Conservation (phyloP, 352 stramenopile species). For the Globisporangium rhizosaccharum region DNA sequence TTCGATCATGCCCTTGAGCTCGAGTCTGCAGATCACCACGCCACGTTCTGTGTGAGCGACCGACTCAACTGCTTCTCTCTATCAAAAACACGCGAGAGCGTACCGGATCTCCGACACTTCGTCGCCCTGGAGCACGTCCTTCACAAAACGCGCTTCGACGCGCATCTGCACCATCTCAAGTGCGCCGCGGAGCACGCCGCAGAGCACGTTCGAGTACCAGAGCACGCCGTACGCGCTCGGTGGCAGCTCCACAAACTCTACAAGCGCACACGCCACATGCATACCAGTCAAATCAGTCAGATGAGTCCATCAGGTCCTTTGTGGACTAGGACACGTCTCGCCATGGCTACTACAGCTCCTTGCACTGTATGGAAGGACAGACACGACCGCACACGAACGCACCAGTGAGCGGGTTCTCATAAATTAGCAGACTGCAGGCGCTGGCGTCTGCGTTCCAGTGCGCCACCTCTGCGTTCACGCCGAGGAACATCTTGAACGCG, state of each 20-base stretch:
- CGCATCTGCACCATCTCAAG: conserved; percentile 94
- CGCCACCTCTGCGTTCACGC: conserved; percentile 90
- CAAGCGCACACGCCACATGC: neutral
- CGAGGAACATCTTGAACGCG: conserved; percentile 98
- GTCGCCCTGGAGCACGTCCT: conserved; percentile 81
- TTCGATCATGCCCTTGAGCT: conserved; percentile 88
- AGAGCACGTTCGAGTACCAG: conserved; percentile 96
- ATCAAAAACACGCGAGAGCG: neutral
- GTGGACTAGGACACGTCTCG: no score
- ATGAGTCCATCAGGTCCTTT: neutral
- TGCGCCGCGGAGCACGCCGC: conserved; percentile 92
- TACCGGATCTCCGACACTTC: conserved; percentile 84
- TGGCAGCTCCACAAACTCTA: conserved; percentile 89
- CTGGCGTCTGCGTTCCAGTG: conserved; percentile 87
- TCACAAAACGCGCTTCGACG: conserved; percentile 79
- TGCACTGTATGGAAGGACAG: neutral
- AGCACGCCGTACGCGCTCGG: conserved; percentile 85
- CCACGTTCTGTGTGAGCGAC: neutral
- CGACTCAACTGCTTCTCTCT: no score
- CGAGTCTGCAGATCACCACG: conserved; percentile 29
- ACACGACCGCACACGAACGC: neutral
- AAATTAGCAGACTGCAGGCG: conserved; percentile 91
- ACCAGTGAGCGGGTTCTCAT: conserved; percentile 94
- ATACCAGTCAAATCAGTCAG: neutral
- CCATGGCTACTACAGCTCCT: no score